phyloP scores from a whole-genome alignment of 2,329 filamentous ascomycete species.

The Colletotrichum brevisporum region DNA sequence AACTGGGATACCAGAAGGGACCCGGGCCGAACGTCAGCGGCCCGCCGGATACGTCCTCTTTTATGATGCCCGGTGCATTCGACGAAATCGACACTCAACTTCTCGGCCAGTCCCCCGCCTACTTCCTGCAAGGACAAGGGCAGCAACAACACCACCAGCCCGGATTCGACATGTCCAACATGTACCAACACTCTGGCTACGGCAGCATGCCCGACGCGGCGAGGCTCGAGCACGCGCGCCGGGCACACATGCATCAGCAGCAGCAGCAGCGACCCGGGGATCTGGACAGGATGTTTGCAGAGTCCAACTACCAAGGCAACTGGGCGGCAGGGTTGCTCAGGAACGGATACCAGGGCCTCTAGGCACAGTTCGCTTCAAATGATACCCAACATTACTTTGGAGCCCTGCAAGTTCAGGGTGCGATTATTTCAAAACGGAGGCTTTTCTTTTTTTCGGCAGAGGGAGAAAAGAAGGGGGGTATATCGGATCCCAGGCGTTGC shows the following conservation, averaged over 20 bases:
- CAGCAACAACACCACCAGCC: constrained; percentile 45
- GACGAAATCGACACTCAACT: constrained; percentile 81
- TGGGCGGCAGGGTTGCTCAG: constrained; percentile 42
- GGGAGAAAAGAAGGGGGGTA: constrained; percentile 8
- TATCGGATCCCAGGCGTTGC: constrained; percentile 27
- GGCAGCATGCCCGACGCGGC: constrained; percentile 36
- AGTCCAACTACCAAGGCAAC: constrained; percentile 40
- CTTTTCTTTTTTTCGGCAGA: background rate
- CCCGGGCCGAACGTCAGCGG: constrained; percentile 51
- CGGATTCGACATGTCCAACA: constrained; percentile 38
- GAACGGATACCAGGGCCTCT: constrained; percentile 39
- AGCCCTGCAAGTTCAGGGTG: constrained; percentile 39
- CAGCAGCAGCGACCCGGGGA: constrained; percentile 37
- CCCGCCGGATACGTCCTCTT: constrained; percentile 55
- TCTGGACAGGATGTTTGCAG: constrained; percentile 41
- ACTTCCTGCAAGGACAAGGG: constrained; percentile 70
- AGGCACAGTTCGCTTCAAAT: constrained; percentile 39
- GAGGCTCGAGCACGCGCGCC: constrained; percentile 39
- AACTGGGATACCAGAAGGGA: constrained; percentile 61
- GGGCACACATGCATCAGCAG: constrained; percentile 35
- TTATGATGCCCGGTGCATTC: constrained; percentile 67
- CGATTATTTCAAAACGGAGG: constrained; percentile 17
- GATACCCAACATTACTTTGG: constrained; percentile 41
- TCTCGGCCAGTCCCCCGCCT: constrained; percentile 79
- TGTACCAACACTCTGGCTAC: constrained; percentile 40